These are phyloP conservation scores for Helicocarpus griseus DNA, from an alignment of 2,329 filamentous ascomycete genomes.

Conservation along the genomic window DNA sequence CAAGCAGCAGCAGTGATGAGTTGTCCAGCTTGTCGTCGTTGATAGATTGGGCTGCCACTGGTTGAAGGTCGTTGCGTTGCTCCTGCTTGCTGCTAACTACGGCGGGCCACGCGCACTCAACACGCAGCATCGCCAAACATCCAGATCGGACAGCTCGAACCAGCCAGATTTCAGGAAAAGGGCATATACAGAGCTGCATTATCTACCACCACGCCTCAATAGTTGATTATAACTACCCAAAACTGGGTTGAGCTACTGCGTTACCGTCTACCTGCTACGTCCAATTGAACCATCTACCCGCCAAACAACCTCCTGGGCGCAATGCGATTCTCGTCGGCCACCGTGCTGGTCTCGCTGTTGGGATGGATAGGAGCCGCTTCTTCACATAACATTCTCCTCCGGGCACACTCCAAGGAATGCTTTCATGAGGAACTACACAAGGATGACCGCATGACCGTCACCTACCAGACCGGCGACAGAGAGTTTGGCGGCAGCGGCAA, in stretches of 20 bases:
- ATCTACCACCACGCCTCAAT: too few relatives aligned
- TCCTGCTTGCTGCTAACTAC: not conserved
- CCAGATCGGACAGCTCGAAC: not conserved
- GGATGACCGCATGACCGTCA: conserved; percentile 97
- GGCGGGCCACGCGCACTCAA: not conserved
- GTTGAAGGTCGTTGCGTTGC: too few relatives aligned
- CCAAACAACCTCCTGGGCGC: conserved; percentile 1
- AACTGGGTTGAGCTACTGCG: too few relatives aligned
- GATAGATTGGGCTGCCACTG: too few relatives aligned
- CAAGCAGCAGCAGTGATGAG: too few relatives aligned
- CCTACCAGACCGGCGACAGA: conserved; percentile 93
- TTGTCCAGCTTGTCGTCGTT: too few relatives aligned
- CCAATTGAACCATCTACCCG: not conserved
- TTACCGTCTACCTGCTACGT: not conserved
- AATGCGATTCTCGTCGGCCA: conserved; percentile 33
- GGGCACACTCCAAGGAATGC: conserved; percentile 88
- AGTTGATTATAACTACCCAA: too few relatives aligned
- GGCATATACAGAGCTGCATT: too few relatives aligned
- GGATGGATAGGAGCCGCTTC: conserved; percentile 49
- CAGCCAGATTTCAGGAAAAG: not conserved
- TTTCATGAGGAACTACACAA: conserved; percentile 89
- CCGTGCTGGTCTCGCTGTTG: conserved; percentile 44
- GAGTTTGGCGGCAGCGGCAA: conserved; percentile 94
- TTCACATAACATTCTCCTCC: conserved; percentile 93
- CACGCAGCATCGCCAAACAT: not conserved